Conservation (phyloP, 2,329 filamentous ascomycete species). For the Aspergillus japonicus region DNA sequence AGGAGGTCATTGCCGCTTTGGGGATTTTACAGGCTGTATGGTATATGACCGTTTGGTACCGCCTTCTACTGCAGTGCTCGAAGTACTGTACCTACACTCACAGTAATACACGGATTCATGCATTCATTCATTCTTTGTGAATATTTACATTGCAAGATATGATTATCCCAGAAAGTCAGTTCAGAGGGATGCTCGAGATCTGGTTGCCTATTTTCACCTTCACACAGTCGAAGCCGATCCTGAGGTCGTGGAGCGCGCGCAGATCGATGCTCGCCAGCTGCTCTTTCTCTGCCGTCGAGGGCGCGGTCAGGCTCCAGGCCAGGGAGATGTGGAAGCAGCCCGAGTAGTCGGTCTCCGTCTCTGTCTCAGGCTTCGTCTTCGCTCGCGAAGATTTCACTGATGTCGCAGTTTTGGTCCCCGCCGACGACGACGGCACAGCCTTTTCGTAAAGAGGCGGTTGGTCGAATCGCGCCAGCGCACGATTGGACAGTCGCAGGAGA, state of each 20-base stretch:
- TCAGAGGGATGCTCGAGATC: constrained; percentile 46
- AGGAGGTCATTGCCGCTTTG: neutral
- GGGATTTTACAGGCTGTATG: neutral
- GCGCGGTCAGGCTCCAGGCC: constrained; percentile 71
- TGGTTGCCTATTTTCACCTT: constrained; percentile 75
- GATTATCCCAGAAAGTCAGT: neutral
- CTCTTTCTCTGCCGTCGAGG: constrained; percentile 45
- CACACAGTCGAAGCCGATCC: constrained; percentile 58
- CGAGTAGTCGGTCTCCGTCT: constrained; percentile 42
- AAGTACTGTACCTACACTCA: neutral
- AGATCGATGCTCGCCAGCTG: constrained; percentile 26
- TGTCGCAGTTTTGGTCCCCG: neutral
- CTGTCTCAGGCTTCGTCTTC: constrained; percentile 2
- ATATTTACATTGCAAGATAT: too few relatives aligned
- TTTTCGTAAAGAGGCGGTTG: constrained; percentile 69
- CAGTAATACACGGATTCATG: neutral
- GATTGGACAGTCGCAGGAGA: constrained; percentile 68
- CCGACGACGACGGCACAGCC: neutral
- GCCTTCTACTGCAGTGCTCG: neutral
- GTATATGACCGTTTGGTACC: neutral
- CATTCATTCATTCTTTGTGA: neutral
- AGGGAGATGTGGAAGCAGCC: constrained; percentile 82
- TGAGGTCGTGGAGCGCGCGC: constrained; percentile 41
- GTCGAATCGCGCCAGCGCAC: constrained; percentile 55
- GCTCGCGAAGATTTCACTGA: too few relatives aligned